Conservation (phyloP, 164 flowering plant species). For the Hamamelis virginiana region DNA sequence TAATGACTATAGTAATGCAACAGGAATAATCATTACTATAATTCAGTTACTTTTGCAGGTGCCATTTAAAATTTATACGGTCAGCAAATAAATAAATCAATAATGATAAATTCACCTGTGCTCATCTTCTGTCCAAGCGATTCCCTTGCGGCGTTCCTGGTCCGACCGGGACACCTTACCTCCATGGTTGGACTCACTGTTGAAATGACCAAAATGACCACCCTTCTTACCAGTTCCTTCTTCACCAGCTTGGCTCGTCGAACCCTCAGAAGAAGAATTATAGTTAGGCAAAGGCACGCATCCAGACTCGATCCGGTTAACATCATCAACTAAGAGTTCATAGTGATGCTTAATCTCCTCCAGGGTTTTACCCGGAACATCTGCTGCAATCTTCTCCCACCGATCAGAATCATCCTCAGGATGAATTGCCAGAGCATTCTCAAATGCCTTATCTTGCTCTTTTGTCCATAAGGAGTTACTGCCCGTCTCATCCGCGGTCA, state of each 20-base stretch:
- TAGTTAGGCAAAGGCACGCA: constrained; percentile 71
- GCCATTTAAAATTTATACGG: background rate
- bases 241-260: constrained; percentile 47
- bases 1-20: constrained; percentile 24
- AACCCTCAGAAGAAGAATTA: constrained; percentile 58
- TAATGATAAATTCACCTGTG: constrained; percentile 62
- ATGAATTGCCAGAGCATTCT: constrained; percentile 69
- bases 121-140: constrained; percentile 98
- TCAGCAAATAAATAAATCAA: background rate
- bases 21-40: constrained; percentile 15
- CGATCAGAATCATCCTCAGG: constrained; percentile 66
- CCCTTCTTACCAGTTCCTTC: constrained; percentile 63
- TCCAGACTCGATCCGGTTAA: constrained; percentile 73
- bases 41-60: constrained; percentile 9
- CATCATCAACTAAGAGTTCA: constrained; percentile 74
- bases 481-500: constrained; percentile 60
- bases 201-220: constrained; percentile 37
- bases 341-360: constrained; percentile 79
- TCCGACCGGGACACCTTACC: constrained; percentile 70
- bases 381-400: constrained; percentile 86
- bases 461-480: constrained; percentile 65
- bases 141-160: constrained; percentile 93
- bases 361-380: constrained; percentile 69
- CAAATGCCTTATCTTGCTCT: constrained; percentile 87
- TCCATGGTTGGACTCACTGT: constrained; percentile 54